These are phyloP conservation scores for Alternaria longipes DNA, from an alignment of 2,329 filamentous ascomycete species.

Conservation along the genomic window DNA sequence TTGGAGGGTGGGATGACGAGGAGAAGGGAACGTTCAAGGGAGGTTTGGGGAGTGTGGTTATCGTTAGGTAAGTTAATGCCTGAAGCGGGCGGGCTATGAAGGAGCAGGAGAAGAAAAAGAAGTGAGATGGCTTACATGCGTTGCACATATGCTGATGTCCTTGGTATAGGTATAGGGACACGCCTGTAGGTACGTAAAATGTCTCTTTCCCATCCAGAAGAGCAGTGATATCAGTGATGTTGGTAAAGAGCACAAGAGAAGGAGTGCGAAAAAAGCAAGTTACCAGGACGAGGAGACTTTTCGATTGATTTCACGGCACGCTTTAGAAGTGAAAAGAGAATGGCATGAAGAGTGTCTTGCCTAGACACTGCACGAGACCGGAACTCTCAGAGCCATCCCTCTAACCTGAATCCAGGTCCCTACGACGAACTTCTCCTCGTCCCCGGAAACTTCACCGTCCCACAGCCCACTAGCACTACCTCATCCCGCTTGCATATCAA, in stretches of 20 bases:
- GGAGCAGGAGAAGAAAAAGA: not conserved
- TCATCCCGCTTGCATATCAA: constrained; percentile 3
- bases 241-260: not conserved
- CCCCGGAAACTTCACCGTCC: constrained; percentile 42
- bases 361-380: not conserved
- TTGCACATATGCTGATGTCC: not conserved
- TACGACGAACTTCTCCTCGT: constrained; percentile 48
- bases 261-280: not conserved
- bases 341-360: not conserved
- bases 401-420: constrained; percentile 27
- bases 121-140: not conserved
- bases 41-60: constrained; percentile 38
- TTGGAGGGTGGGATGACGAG: constrained; percentile 27
- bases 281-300: not conserved
- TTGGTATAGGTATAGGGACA: constrained; percentile 31
- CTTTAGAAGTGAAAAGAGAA: not conserved
- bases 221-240: not conserved
- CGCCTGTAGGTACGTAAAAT: constrained; percentile 43
- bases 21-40: constrained; percentile 35
- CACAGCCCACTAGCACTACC: constrained; percentile 14
- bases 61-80: constrained; percentile 26
- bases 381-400: not conserved
- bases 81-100: not conserved
- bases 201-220: not conserved
- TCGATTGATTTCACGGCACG: not conserved